A percentile compares a stretch with the other conserved stretches of the same genome.
phyloP scores from a whole-genome alignment of 2,329 filamentous ascomycete species.

The Hortaea sp. region DNA sequence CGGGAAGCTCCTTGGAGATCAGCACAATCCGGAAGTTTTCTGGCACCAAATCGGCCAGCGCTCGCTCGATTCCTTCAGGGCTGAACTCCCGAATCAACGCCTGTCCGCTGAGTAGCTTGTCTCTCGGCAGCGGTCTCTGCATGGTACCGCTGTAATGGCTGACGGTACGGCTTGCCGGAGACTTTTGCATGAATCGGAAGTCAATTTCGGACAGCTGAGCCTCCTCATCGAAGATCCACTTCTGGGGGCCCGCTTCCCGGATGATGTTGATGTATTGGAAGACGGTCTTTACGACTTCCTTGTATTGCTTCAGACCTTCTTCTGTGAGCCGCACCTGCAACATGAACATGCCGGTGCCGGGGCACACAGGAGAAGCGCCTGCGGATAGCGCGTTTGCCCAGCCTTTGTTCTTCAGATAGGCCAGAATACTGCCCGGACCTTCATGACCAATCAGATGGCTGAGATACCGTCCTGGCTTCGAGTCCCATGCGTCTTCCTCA shows the following conservation, averaged over 20 bases:
- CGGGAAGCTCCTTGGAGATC: constrained; percentile 73
- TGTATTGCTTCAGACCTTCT: constrained; percentile 72
- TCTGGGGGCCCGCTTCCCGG: constrained; percentile 65
- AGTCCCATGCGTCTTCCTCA: constrained; percentile 68
- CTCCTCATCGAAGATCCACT: constrained; percentile 93
- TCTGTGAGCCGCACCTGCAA: constrained; percentile 72
- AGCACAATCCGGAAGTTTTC: constrained; percentile 85
- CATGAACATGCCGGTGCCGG: constrained; percentile 71
- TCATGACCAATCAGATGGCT: constrained; percentile 87
- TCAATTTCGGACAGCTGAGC: constrained; percentile 84
- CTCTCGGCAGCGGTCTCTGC: constrained; percentile 80
- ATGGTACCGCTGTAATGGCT: constrained; percentile 77
- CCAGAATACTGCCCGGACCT: constrained; percentile 82
- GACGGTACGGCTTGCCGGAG: constrained; percentile 77
- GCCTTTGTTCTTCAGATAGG: constrained; percentile 80
- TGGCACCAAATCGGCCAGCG: constrained; percentile 62
- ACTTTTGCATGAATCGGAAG: constrained; percentile 92
- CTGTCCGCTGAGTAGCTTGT: constrained; percentile 76
- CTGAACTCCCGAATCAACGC: constrained; percentile 72
- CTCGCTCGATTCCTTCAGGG: constrained; percentile 61
- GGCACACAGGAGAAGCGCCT: constrained; percentile 65
- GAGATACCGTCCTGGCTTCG: constrained; percentile 75
- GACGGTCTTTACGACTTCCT: constrained; percentile 69
- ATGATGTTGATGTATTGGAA: constrained; percentile 90
- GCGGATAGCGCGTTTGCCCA: constrained; percentile 80